Evolutionary conservation across 1,284 basidiomycete species (phyloP).

Genomic region (Porogramme epimiltina): DNA sequence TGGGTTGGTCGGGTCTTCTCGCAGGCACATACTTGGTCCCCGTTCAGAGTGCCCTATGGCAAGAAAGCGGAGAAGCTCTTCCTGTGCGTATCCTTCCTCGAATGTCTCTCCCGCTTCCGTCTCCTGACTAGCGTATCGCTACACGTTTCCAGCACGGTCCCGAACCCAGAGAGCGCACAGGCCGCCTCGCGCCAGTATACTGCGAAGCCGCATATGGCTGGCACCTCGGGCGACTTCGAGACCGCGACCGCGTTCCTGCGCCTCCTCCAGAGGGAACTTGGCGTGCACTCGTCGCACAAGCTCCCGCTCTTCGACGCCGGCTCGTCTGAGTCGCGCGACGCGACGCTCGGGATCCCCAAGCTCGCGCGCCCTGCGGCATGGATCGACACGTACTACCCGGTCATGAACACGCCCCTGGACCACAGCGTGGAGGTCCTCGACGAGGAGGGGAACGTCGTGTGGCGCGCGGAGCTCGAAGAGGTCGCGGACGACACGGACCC

Average conservation of each 20-base stretch:
- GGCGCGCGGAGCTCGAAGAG: constrained; percentile 71
- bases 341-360: constrained; percentile 58
- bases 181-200: constrained; percentile 61
- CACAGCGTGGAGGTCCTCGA: constrained; percentile 64
- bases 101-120: not conserved
- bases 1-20: constrained; percentile 25
- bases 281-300: constrained; percentile 37
- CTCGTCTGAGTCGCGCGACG: constrained; percentile 60
- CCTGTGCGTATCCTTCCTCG: constrained; percentile 15
- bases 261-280: constrained; percentile 65
- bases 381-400: constrained; percentile 84
- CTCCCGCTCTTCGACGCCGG: constrained; percentile 69
- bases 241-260: constrained; percentile 66
- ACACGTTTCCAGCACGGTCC: constrained; percentile 49
- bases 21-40: not conserved
- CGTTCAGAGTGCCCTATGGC: constrained; percentile 20
- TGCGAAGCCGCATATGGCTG: constrained; percentile 73
- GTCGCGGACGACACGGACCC: constrained; percentile 64
- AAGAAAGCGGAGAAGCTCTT: constrained; percentile 26
- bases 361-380: constrained; percentile 61
- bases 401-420: constrained; percentile 77
- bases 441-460: constrained; percentile 53
- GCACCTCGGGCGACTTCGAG: constrained; percentile 62
- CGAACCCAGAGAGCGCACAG: constrained; percentile 55
- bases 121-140: not conserved